Percentiles rank a stretch among this genome's conserved stretches.
Conservation (phyloP, 2,329 filamentous ascomycete genomes). For the Pseudogymnoascus sp. region DNA sequence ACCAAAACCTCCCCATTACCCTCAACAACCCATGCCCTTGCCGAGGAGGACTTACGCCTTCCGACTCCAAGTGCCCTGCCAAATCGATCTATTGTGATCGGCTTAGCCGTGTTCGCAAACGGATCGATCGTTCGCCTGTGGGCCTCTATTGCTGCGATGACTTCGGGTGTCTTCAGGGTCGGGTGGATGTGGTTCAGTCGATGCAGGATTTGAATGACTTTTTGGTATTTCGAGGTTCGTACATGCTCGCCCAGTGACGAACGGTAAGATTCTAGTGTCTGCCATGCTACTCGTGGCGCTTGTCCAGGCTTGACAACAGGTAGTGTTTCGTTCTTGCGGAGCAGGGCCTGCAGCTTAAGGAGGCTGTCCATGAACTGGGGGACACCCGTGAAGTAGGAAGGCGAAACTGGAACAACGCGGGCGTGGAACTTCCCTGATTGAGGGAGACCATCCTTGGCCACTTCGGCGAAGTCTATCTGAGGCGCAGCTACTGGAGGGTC, state of each 20-base stretch:
- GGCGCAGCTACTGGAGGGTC: slow-evolving; percentile 35
- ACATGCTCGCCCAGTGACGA: slow-evolving; percentile 63
- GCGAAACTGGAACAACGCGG: slow-evolving; percentile 73
- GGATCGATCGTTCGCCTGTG: slow-evolving; percentile 73
- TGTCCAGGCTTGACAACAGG: slow-evolving; percentile 60
- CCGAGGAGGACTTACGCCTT: slow-evolving; percentile 78
- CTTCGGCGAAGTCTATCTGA: slow-evolving; percentile 34
- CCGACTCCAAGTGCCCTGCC: slow-evolving; percentile 76
- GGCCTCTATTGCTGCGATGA: slow-evolving; percentile 53
- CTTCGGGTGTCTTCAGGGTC: slow-evolving; percentile 61
- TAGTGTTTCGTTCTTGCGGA: slow-evolving; percentile 64
- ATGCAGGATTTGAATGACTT: slow-evolving; percentile 67
- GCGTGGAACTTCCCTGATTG: slow-evolving; percentile 40
- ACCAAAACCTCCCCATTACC: slow-evolving; percentile 83
- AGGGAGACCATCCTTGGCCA: slow-evolving; percentile 23
- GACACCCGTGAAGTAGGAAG: slow-evolving; percentile 89
- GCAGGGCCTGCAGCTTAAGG: slow-evolving; percentile 63
- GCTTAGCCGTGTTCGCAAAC: slow-evolving; percentile 54
- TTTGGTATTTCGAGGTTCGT: slow-evolving; percentile 69
- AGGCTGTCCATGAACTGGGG: slow-evolving; percentile 81
- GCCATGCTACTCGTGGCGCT: slow-evolving; percentile 71
- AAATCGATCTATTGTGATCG: slow-evolving; percentile 62
- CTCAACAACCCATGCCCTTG: slow-evolving; percentile 82
- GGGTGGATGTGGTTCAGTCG: slow-evolving; percentile 81
- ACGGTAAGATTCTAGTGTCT: slow-evolving; percentile 69